These are phyloP conservation scores for Arthrinium phaeospermum DNA, from an alignment of 2,329 filamentous ascomycete species.

Conservation along the genomic window DNA sequence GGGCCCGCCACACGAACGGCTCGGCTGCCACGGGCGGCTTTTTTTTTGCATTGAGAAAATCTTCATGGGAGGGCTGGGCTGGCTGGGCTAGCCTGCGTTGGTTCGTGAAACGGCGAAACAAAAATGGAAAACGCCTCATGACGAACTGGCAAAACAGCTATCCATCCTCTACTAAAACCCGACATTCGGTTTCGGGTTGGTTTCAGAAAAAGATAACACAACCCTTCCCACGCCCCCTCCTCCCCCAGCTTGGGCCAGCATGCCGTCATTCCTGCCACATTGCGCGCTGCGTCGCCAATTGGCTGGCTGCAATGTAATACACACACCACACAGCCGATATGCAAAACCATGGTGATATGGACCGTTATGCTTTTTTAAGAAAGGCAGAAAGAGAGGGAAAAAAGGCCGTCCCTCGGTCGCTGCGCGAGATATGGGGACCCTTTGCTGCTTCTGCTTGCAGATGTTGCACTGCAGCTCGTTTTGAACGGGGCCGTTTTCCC, in stretches of 20 bases:
- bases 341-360: slow-evolving; percentile 7
- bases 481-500: slow-evolving; percentile 8
- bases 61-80: not conserved
- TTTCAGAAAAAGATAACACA: not conserved
- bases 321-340: not conserved
- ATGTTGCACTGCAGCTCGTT: not conserved
- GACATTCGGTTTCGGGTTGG: not conserved
- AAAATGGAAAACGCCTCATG: slow-evolving; percentile 16
- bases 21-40: too few species aligned
- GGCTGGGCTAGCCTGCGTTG: not conserved
- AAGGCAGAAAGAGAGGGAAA: not conserved
- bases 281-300: slow-evolving; percentile 1
- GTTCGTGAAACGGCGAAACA: slow-evolving; percentile 17
- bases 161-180: not conserved
- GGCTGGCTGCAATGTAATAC: not conserved
- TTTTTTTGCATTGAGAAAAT: slow-evolving; percentile 1
- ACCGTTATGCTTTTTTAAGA: not conserved
- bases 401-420: not conserved
- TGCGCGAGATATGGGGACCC: not conserved
- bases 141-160: slow-evolving; percentile 2
- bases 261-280: slow-evolving; percentile 1
- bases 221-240: too few species aligned
- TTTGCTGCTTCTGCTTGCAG: not conserved
- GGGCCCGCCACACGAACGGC: slow-evolving; percentile 3
- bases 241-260: slow-evolving; percentile 7